Evolutionary conservation across 192 early-diverging fungal species (phyloP).

Genomic region (Piromyces sp.): DNA sequence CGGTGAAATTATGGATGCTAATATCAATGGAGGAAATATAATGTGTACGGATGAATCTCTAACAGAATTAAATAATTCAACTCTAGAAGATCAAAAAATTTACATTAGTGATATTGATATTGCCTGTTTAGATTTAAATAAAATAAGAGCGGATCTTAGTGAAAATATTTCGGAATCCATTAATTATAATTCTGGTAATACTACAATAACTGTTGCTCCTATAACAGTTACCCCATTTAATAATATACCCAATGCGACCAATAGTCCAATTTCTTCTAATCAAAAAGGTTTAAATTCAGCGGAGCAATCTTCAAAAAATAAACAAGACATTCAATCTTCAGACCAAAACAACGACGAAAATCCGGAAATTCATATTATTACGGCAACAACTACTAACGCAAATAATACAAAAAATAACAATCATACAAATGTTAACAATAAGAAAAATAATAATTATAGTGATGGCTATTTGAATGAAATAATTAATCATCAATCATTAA

Average conservation of each 20-base stretch:
- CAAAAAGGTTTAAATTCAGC: not conserved
- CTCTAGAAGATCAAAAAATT: not conserved
- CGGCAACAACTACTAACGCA: not conserved
- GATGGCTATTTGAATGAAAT: not conserved
- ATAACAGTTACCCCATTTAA: not conserved
- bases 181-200: not conserved
- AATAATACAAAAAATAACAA: not conserved
- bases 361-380: too few relatives aligned
- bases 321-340: too few relatives aligned
- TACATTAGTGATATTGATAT: not conserved
- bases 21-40: too few relatives aligned
- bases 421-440: not conserved
- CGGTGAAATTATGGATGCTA: too few relatives aligned
- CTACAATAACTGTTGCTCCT: not conserved
- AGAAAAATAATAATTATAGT: not conserved
- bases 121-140: not conserved
- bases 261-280: not conserved
- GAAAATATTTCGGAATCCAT: not conserved
- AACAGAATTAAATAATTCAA: not conserved
- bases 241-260: not conserved
- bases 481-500: not conserved
- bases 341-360: too few relatives aligned
- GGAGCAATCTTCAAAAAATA: not conserved
- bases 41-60: not conserved
- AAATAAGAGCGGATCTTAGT: not conserved